phyloP scores from a whole-genome alignment of 169 alveolate species.

The Plasmodium reichenowi region DNA sequence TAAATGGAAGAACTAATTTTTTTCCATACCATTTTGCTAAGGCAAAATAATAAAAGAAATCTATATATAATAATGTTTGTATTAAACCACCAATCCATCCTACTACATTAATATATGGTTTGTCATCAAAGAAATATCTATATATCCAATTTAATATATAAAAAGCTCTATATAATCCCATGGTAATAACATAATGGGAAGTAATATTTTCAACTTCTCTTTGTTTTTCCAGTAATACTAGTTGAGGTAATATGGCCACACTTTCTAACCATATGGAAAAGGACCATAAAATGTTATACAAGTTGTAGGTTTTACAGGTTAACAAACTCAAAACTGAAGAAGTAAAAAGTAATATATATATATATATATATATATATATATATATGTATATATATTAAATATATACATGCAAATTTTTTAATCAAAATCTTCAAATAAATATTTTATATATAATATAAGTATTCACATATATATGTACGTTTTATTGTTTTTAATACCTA shows the following conservation, averaged over 20 bases:
- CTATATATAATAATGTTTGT: conserved; percentile 95
- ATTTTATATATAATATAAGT: neutral
- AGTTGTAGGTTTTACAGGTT: conserved; percentile 78
- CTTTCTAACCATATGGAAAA: conserved; percentile 97
- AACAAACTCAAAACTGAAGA: conserved; percentile 76
- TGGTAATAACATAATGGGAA: conserved; percentile 94
- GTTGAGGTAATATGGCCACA: conserved; percentile 97
- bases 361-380: neutral
- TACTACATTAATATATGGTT: conserved; percentile 88
- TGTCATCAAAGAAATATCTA: conserved; percentile 89
- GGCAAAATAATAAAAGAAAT: conserved; percentile 96
- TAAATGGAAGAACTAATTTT: conserved; percentile 89
- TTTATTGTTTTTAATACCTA: conserved; percentile 78
- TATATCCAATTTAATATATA: conserved; percentile 95
- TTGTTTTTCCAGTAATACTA: conserved; percentile 93
- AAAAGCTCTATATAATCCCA: conserved; percentile 95
- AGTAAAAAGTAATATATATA: neutral
- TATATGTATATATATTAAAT: neutral
- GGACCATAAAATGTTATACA: conserved; percentile 94
- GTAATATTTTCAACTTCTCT: conserved; percentile 96
- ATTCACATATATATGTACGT: neutral
- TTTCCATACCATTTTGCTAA: conserved; percentile 92
- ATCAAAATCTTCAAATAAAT: too few species aligned
- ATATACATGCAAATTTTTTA: neutral
- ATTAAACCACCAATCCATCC: conserved; percentile 95